Conservation (phyloP, 805 yeast genomes). For the Alloascoidea hylecoeti region DNA sequence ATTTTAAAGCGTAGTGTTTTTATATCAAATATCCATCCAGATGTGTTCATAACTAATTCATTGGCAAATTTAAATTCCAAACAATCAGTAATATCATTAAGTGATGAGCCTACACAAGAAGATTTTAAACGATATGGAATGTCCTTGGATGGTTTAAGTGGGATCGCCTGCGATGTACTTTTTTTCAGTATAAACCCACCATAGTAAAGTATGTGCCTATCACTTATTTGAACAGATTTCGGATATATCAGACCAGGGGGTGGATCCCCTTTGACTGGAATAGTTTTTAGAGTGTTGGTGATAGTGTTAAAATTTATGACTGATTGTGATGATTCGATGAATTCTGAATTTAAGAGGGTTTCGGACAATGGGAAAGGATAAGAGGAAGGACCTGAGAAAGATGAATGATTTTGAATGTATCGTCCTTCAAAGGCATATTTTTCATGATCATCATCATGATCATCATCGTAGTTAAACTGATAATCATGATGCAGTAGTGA, state of each 20-base stretch:
- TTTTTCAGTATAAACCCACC: constrained; percentile 51
- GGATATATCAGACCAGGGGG: constrained; percentile 42
- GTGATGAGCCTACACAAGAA: too few relatives aligned
- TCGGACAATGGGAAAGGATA: constrained; percentile 1
- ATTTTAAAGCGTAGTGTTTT: constrained; percentile 32
- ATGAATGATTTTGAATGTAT: too few relatives aligned
- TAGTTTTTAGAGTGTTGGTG: constrained; percentile 22
- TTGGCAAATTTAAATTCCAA: constrained; percentile 21
- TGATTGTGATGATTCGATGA: background rate
- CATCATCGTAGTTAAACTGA: too few relatives aligned
- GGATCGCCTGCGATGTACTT: constrained; percentile 13
- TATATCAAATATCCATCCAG: constrained; percentile 46
- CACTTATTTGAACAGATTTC: constrained; percentile 32
- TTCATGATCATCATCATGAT: too few relatives aligned
- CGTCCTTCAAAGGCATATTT: too few relatives aligned
- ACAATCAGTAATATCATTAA: too few relatives aligned
- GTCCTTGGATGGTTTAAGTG: too few relatives aligned
- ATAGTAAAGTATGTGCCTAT: constrained; percentile 42
- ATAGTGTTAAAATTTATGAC: constrained; percentile 11
- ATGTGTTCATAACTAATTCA: constrained; percentile 31
- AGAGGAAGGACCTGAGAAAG: background rate
- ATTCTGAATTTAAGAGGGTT: background rate
- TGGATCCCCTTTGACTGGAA: constrained; percentile 21
- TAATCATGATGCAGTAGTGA: too few relatives aligned
- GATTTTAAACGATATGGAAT: too few relatives aligned